These are phyloP conservation scores for Globisporangium paddicum DNA, from an alignment of 352 stramenopile genomes.

Conservation along the genomic window DNA sequence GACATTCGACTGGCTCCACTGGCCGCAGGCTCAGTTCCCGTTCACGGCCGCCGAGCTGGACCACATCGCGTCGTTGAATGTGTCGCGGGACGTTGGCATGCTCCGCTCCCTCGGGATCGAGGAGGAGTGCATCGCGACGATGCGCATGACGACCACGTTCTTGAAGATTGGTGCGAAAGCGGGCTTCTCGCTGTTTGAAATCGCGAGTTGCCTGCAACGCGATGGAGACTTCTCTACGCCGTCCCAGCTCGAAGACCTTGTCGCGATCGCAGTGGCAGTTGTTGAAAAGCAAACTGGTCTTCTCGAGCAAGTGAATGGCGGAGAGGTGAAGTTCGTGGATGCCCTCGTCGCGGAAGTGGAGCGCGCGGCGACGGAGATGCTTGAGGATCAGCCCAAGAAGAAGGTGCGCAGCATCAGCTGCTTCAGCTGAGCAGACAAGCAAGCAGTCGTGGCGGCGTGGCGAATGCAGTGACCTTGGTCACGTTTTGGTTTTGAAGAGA, in stretches of 20 bases:
- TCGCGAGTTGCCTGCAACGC: conserved; percentile 72
- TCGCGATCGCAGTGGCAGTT: conserved; percentile 32
- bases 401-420: conserved; percentile 88
- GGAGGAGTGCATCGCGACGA: conserved; percentile 77
- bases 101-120: conserved; percentile 69
- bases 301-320: conserved; percentile 22
- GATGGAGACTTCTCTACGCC: conserved; percentile 75
- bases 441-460: not conserved
- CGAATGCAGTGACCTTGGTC: not conserved
- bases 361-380: conserved; percentile 34
- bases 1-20: conserved; percentile 86
- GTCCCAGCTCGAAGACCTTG: conserved; percentile 72
- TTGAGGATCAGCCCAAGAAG: conserved; percentile 68
- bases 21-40: conserved; percentile 85
- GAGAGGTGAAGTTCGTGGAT: conserved; percentile 38
- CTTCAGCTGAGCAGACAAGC: conserved; percentile 53
- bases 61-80: conserved; percentile 70
- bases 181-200: conserved; percentile 86
- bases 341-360: conserved; percentile 50
- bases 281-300: conserved; percentile 28
- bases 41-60: conserved; percentile 75
- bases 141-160: conserved; percentile 75
- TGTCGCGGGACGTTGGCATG: conserved; percentile 43
- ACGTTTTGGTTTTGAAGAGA: conserved; percentile 17
- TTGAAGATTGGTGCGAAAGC: conserved; percentile 70